Base-by-base conservation (phyloP, 75 land plant genomes). In the Pinus albicaulis region DNA sequence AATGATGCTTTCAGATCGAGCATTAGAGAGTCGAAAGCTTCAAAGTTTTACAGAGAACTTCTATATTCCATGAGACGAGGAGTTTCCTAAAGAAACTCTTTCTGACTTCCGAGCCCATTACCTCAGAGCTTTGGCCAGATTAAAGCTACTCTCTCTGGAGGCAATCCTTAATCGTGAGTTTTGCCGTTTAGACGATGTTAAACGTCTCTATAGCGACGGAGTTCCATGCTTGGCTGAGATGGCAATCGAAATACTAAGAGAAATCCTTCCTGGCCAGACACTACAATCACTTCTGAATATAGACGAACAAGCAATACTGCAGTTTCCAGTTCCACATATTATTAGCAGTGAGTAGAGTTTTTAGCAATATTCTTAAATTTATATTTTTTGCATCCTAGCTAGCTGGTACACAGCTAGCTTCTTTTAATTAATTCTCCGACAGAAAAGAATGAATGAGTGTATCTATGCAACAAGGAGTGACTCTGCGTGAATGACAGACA, bases 31-130 rank as follows among this genome's bases (percentile, higher is more conserved):
- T 22, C 72, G 84, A 25, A 61, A 61, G 36, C 56, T 55, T 10
- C 20, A 26, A 16, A 15, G 76, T 1, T 16, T 74, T 26, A 24
- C 31, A 3, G 3, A 12, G 3, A 15, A 28, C 15, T 64, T 64
- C 44, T 64, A 15, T 64, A 14, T 89, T 1, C 91, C 91, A 89
- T 28, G 91, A 89, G 76, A 63, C 23, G 20, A 10, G 78, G 79
- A 78, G 36, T 89, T 86, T 25, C 75, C 76, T 17, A 58, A 28
- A 31, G 20, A 10, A 13, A 73, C 81, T 10, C 52, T 86, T n/a
- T n/a, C 16, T 11, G 80, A 78, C 53, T 86, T 83, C 69, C 55
- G 80, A 8, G 71, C 77, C 25, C 23, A 74, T 15, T 57, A 74
- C 0, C 15, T 86, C 60, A 60, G 74, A 13, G 76, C 81, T 10